These are phyloP conservation scores for Nectriaceae sp. DNA, from an alignment of 2,329 filamentous ascomycete genomes.

Conservation along the genomic window DNA sequence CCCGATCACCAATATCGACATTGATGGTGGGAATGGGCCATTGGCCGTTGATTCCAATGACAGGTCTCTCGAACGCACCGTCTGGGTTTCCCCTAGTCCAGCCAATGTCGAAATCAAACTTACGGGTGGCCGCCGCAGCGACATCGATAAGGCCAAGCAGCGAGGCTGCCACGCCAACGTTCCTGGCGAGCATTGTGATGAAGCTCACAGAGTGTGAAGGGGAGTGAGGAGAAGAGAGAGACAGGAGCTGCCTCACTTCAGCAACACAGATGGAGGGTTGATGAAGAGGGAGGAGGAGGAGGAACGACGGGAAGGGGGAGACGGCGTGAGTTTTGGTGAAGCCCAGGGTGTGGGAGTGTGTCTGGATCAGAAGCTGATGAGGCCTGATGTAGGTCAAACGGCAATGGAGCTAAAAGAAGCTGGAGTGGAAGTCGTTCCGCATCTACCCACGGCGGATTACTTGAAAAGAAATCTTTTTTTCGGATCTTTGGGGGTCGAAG, in stretches of 20 bases:
- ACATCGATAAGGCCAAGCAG: slow-evolving; percentile 21
- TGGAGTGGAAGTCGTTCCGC: neutral
- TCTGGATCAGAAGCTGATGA: neutral
- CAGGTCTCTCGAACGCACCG: slow-evolving; percentile 58
- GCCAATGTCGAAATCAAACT: slow-evolving; percentile 67
- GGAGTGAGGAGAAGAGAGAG: neutral
- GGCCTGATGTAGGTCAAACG: neutral
- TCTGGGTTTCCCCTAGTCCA: slow-evolving; percentile 76
- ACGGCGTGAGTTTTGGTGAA: neutral
- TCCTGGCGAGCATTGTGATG: slow-evolving; percentile 18
- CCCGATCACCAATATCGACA: slow-evolving; percentile 61
- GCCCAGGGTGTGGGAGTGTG: neutral
- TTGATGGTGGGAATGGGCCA: slow-evolving; percentile 73
- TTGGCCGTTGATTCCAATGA: slow-evolving; percentile 75
- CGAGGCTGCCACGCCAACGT: slow-evolving; percentile 14
- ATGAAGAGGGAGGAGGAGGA: slow-evolving; percentile 3
- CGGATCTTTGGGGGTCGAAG: neutral
- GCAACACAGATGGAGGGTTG: slow-evolving; percentile 1
- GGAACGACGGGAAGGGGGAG: neutral
- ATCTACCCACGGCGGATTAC: neutral
- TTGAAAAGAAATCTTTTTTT: neutral
- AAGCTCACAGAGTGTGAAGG: neutral
- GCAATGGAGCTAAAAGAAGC: neutral
- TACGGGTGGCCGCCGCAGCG: slow-evolving; percentile 45
- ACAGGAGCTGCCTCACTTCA: slow-evolving; percentile 9